A percentile compares a stretch with the other conserved stretches of the same genome.
Evolutionary conservation across 2,329 filamentous ascomycete species (phyloP).

Genomic region (Shiraia sp.): DNA sequence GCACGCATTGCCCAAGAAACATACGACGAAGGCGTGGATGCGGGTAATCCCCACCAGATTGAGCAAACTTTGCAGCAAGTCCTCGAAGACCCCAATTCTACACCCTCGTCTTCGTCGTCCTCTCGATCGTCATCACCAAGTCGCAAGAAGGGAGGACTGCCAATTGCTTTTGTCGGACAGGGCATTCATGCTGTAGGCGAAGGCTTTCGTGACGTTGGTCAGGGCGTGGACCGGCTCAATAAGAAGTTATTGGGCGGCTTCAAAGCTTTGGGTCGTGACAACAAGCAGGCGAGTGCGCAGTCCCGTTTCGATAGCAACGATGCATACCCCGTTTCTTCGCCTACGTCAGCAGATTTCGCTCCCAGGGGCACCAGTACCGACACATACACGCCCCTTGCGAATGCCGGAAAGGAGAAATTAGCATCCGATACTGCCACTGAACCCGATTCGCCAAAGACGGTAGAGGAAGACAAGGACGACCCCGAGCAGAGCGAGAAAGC

Average conservation of each 20-base stretch:
- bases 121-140: conserved; percentile 40
- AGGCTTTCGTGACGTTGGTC: conserved; percentile 56
- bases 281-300: conserved; percentile 15
- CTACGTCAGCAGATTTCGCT: conserved; percentile 31
- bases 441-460: conserved; percentile 26
- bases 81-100: conserved; percentile 38
- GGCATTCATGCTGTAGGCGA: conserved; percentile 47
- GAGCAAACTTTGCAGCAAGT: conserved; percentile 55
- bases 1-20: conserved; percentile 56
- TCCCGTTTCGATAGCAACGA: conserved; percentile 21
- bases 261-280: conserved; percentile 30
- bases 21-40: conserved; percentile 56
- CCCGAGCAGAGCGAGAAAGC: conserved; percentile 21
- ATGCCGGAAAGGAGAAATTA: conserved; percentile 26
- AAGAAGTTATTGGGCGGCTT: conserved; percentile 46
- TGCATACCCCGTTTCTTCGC: conserved; percentile 29
- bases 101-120: conserved; percentile 37
- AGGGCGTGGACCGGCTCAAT: conserved; percentile 46
- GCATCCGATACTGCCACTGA: conserved; percentile 23
- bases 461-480: conserved; percentile 16
- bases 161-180: conserved; percentile 55
- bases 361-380: conserved; percentile 35
- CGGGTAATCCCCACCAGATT: conserved; percentile 61
- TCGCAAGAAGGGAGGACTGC: conserved; percentile 35
- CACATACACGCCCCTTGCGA: conserved; percentile 35